Percentiles rank a stretch among this genome's conserved stretches.
These are phyloP conservation scores for Xylaria digitata DNA, from an alignment of 2,329 filamentous ascomycete species.

Conservation along the genomic window DNA sequence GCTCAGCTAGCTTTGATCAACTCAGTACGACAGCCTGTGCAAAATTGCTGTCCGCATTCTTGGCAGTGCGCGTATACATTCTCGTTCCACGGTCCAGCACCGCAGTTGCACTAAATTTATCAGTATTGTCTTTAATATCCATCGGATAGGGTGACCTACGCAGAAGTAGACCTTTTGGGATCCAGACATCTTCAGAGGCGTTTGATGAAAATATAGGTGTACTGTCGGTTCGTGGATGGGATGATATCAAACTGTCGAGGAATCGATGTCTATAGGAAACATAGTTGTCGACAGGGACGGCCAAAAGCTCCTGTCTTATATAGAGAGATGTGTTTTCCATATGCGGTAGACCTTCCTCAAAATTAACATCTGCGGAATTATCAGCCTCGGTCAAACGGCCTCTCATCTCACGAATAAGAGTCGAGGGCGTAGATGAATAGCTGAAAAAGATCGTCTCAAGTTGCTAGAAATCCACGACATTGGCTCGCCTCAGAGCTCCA, in stretches of 20 bases:
- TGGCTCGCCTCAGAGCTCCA: slow-evolving; percentile 11
- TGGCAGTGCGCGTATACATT: slow-evolving; percentile 20
- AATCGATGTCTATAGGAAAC: neutral
- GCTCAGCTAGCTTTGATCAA: neutral
- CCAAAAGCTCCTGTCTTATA: neutral
- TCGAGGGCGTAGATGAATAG: neutral
- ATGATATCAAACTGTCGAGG: neutral
- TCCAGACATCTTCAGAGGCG: slow-evolving; percentile 1
- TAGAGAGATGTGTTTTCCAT: neutral
- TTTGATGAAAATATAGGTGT: neutral
- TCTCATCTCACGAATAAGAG: neutral
- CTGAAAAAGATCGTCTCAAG: neutral
- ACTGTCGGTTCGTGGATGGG: neutral
- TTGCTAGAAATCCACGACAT: slow-evolving; percentile 9
- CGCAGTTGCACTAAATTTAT: slow-evolving; percentile 28
- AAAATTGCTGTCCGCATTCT: neutral
- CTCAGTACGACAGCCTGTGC: neutral
- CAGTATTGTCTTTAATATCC: neutral
- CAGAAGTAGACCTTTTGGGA: slow-evolving; percentile 19
- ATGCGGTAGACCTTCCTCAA: neutral
- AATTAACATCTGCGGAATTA: neutral
- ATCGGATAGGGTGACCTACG: neutral
- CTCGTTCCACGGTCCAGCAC: slow-evolving; percentile 12
- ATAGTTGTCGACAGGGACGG: neutral
- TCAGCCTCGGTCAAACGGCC: neutral